Percentiles rank a stretch among this genome's conserved stretches.
Evolutionary conservation across 2,329 filamentous ascomycete species (phyloP).

Genomic region (Alternaria ethzedia): DNA sequence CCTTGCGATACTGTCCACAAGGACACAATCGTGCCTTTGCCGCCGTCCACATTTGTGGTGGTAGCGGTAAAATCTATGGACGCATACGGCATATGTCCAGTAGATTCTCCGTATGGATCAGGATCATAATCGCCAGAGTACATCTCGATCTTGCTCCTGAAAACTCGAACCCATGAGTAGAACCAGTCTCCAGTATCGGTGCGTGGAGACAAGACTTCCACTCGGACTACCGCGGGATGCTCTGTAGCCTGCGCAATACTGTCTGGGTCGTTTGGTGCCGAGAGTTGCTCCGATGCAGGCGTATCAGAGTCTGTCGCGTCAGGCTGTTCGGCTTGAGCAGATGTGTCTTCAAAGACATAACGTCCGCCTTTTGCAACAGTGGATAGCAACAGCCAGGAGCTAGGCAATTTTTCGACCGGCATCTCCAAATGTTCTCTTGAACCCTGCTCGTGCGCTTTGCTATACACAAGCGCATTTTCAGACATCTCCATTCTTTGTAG

Average conservation of each 20-base stretch:
- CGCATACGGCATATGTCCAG: background rate
- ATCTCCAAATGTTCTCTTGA: conserved; percentile 24
- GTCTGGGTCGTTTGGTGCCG: background rate
- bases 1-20: background rate
- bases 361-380: conserved; percentile 22
- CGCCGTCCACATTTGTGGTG: fast-evolving
- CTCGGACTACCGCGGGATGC: conserved; percentile 10
- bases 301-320: background rate
- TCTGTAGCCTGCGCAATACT: background rate
- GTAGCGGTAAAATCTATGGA: background rate
- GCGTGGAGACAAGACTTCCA: conserved; percentile 9
- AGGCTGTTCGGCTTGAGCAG: conserved; percentile 7
- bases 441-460: conserved; percentile 17
- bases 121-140: background rate
- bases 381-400: conserved; percentile 24
- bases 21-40: background rate
- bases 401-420: conserved; percentile 22
- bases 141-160: background rate
- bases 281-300: background rate
- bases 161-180: background rate
- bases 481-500: conserved; percentile 32
- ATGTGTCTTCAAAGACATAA: conserved; percentile 20
- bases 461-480: conserved; percentile 26
- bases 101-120: background rate
- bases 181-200: background rate